A percentile compares a stretch with the other conserved stretches of the same genome.
Evolutionary conservation across 2,329 filamentous ascomycete genomes (phyloP).

Genomic region (Trichoderma atroviride): DNA sequence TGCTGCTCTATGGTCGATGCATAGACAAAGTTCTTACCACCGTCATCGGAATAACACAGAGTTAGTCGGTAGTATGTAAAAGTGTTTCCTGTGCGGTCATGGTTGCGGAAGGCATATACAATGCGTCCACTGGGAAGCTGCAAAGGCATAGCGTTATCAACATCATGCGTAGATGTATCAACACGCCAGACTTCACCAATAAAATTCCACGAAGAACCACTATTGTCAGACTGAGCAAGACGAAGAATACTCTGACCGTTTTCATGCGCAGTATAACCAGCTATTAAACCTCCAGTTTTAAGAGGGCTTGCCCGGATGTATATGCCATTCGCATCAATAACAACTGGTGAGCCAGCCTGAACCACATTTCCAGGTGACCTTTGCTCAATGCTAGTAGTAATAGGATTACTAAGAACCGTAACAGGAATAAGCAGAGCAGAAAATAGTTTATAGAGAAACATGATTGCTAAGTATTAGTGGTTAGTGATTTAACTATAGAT

Average conservation of each 20-base stretch:
- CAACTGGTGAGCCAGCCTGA: background rate
- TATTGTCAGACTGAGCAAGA: background rate
- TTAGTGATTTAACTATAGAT: background rate
- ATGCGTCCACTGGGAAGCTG: constrained; percentile 41
- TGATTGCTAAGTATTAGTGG: background rate
- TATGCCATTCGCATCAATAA: constrained; percentile 1
- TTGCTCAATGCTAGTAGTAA: background rate
- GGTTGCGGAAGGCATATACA: constrained; percentile 44
- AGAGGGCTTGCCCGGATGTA: background rate
- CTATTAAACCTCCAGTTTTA: background rate
- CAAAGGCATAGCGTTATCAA: constrained; percentile 41
- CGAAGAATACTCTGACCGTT: background rate
- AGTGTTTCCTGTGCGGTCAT: constrained; percentile 34
- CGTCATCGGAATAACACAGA: constrained; percentile 46
- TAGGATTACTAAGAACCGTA: background rate
- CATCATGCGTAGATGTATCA: constrained; percentile 2
- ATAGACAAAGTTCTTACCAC: constrained; percentile 43
- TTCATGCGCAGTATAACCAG: constrained; percentile 1
- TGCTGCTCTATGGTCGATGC: constrained; percentile 36
- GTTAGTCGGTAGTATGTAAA: constrained; percentile 47
- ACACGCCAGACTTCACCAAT: constrained; percentile 11
- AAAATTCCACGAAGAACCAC: constrained; percentile 3
- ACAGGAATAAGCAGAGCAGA: background rate
- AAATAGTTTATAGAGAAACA: background rate
- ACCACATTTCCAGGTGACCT: background rate